Conservation (phyloP, 306 rosid species). For the Vachellia collinsii region DNA sequence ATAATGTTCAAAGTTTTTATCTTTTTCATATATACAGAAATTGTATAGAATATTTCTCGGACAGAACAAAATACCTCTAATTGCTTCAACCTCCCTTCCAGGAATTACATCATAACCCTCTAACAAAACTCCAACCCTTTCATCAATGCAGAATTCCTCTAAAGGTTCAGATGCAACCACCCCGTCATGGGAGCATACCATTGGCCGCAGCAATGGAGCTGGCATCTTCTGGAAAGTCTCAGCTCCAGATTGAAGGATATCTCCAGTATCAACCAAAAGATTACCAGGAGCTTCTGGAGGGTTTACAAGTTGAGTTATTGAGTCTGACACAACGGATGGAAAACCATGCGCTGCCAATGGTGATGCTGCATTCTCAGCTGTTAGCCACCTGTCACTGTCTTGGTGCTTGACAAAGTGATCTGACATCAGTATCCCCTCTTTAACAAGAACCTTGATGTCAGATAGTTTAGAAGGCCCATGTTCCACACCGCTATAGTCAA, state of each 20-base stretch:
- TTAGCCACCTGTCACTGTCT: constrained; percentile 92
- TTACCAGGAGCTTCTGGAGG: constrained; percentile 99
- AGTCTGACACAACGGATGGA: constrained; percentile 71
- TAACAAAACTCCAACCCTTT: constrained; percentile 73
- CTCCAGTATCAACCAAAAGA: constrained; percentile 69
- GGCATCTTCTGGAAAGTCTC: constrained; percentile 45
- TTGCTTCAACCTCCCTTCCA: constrained; percentile 82
- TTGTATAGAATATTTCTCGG: neutral
- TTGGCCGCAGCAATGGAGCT: constrained; percentile 34
- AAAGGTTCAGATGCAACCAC: constrained; percentile 51
- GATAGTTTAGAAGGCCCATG: constrained; percentile 81
- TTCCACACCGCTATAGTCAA: constrained; percentile 81
- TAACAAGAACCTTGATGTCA: constrained; percentile 83
- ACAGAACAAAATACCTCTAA: constrained; percentile 61
- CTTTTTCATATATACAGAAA: constrained; percentile 24
- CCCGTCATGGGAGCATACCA: constrained; percentile 38
- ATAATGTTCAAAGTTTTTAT: constrained; percentile 5
- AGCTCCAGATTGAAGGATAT: constrained; percentile 53
- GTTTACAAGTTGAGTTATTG: constrained; percentile 76
- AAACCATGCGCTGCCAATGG: constrained; percentile 70
- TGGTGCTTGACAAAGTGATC: constrained; percentile 94
- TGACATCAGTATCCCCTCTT: constrained; percentile 77
- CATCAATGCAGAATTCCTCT: constrained; percentile 75
- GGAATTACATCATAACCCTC: constrained; percentile 80
- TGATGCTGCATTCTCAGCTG: constrained; percentile 94